phyloP scores from a whole-genome alignment of 192 early-diverging fungal genomes.

The Coemansia asiatica region DNA sequence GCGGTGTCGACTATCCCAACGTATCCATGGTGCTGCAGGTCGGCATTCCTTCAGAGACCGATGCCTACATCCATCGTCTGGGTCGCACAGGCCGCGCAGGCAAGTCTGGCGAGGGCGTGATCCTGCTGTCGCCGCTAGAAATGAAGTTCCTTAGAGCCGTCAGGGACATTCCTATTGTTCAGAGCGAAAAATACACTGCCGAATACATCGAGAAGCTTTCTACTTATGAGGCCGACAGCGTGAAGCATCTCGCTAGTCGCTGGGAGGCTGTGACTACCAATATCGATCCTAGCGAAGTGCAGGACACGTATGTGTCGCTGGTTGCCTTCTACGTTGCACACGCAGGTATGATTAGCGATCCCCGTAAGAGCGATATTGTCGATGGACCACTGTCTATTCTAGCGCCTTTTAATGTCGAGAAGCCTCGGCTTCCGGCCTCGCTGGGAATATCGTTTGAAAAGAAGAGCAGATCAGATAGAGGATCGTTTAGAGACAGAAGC shows the following conservation, averaged over 20 bases:
- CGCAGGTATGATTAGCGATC: conserved; percentile 16
- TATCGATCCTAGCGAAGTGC: conserved; percentile 30
- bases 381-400: conserved; percentile 11
- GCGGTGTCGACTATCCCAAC: conserved; percentile 96
- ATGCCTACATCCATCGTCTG: conserved; percentile 95
- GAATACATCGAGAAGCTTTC: conserved; percentile 26
- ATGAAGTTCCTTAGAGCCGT: conserved; percentile 67
- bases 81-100: conserved; percentile 97
- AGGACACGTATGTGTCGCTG: conserved; percentile 50
- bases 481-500: neutral
- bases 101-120: conserved; percentile 80
- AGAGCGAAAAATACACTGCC: conserved; percentile 45
- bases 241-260: conserved; percentile 32
- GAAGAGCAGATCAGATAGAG: neutral
- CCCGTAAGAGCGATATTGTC: conserved; percentile 24
- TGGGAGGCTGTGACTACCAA: conserved; percentile 21
- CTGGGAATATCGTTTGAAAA: neutral
- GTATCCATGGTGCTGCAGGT: conserved; percentile 89
- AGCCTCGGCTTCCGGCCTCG: conserved; percentile 17
- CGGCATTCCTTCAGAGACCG: conserved; percentile 75
- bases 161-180: conserved; percentile 59
- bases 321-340: conserved; percentile 40
- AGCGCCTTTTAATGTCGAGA: conserved; percentile 25
- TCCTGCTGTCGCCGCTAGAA: conserved; percentile 80
- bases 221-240: conserved; percentile 18